Evolutionary conservation across 1,284 basidiomycete genomes (phyloP).

Genomic region (Puccinia sorghi): DNA sequence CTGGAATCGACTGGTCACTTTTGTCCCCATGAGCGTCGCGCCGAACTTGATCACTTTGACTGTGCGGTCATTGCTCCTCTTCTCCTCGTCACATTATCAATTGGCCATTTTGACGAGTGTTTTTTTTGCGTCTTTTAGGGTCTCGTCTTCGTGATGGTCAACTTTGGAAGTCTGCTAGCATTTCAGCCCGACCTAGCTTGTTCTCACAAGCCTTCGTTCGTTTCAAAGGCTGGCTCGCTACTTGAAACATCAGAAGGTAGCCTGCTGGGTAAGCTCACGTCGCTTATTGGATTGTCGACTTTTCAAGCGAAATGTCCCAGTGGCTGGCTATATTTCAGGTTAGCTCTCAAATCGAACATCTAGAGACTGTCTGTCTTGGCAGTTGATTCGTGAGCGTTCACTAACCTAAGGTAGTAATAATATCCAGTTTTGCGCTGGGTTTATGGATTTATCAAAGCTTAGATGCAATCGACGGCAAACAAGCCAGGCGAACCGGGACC

Average conservation of each 20-base stretch:
- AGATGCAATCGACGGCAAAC: constrained; percentile 86
- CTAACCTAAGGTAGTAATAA: constrained; percentile 62
- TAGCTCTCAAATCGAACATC: neutral
- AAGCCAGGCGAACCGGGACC: constrained; percentile 92
- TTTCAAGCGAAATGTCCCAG: constrained; percentile 37
- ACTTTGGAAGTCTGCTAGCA: constrained; percentile 74
- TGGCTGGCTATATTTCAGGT: constrained; percentile 47
- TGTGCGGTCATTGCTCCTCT: constrained; percentile 62
- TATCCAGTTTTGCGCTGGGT: constrained; percentile 76
- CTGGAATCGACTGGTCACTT: constrained; percentile 90
- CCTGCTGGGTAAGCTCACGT: constrained; percentile 10
- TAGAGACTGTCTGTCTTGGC: neutral
- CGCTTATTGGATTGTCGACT: constrained; percentile 6
- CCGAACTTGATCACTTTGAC: constrained; percentile 70
- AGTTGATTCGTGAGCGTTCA: constrained; percentile 52
- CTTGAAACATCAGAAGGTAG: constrained; percentile 8
- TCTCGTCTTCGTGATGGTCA: constrained; percentile 76
- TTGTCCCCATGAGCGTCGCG: constrained; percentile 83
- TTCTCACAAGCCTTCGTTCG: constrained; percentile 28
- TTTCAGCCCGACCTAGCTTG: constrained; percentile 46
- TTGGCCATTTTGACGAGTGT: constrained; percentile 69
- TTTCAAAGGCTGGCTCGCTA: constrained; percentile 52
- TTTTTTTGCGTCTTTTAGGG: constrained; percentile 62
- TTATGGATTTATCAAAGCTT: constrained; percentile 90
- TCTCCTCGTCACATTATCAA: neutral